A percentile compares a stretch with the other conserved stretches of the same genome.
These are phyloP conservation scores for Quercus berberidifolia DNA, from an alignment of 306 rosid genomes.

Conservation along the genomic window DNA sequence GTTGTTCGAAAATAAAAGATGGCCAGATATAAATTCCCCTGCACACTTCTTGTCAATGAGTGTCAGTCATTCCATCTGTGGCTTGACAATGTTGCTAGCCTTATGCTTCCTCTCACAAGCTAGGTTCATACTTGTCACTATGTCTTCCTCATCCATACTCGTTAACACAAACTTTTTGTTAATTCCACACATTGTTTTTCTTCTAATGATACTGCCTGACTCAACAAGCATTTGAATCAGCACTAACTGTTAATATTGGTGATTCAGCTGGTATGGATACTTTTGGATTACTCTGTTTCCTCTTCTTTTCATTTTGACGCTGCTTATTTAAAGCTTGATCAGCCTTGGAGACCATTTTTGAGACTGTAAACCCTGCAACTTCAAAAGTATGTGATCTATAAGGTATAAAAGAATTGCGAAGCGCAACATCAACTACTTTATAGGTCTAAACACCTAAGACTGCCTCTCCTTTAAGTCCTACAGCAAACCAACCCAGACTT, in stretches of 20 bases:
- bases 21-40: neutral
- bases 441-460: constrained; percentile 73
- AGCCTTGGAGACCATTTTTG: constrained; percentile 78
- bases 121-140: neutral
- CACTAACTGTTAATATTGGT: constrained; percentile 1
- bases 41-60: neutral
- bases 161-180: neutral
- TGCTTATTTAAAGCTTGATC: constrained; percentile 54
- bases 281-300: constrained; percentile 28
- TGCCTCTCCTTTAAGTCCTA: constrained; percentile 94
- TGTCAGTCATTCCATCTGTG: neutral
- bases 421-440: constrained; percentile 71
- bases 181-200: neutral
- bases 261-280: constrained; percentile 20
- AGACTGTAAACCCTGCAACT: constrained; percentile 75
- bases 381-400: constrained; percentile 60
- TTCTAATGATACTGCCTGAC: neutral
- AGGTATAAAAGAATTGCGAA: constrained; percentile 72
- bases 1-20: neutral
- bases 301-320: constrained; percentile 37
- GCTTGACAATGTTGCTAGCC: neutral
- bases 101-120: neutral
- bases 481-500: constrained; percentile 93
- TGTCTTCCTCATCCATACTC: neutral
- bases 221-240: constrained; percentile 7